phyloP scores from a whole-genome alignment of 352 stramenopile species.

The Pythium phragmiticola region DNA sequence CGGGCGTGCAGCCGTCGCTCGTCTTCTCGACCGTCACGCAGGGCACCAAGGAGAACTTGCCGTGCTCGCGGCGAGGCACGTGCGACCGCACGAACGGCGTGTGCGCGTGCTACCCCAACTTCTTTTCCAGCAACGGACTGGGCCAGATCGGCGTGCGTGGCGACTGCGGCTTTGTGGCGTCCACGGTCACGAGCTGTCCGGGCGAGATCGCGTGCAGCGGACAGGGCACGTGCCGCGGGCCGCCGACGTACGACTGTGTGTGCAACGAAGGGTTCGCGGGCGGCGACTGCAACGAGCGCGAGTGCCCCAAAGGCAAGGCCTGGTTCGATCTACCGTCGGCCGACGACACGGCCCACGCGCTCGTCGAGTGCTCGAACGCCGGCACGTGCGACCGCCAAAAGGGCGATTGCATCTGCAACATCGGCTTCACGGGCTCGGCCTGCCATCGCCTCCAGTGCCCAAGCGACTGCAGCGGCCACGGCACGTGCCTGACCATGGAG shows the following conservation, averaged over 20 bases:
- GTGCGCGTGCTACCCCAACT: conserved; percentile 86
- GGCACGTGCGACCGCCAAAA: conserved; percentile 65
- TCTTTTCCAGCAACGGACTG: conserved; percentile 80
- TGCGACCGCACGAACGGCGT: conserved; percentile 76
- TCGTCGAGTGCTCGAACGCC: conserved; percentile 74
- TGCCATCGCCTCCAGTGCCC: conserved; percentile 72
- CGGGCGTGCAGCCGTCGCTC: conserved; percentile 40
- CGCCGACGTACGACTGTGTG: conserved; percentile 75
- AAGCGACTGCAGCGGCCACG: conserved; percentile 78
- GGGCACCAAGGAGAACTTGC: conserved; percentile 87
- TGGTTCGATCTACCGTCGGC: conserved; percentile 66
- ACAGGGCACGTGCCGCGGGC: conserved; percentile 64
- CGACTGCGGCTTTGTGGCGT: conserved; percentile 88
- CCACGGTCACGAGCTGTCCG: conserved; percentile 60
- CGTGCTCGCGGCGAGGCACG: conserved; percentile 82
- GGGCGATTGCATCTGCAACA: conserved; percentile 62
- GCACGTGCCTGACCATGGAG: conserved; percentile 81
- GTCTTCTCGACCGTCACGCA: conserved; percentile 55
- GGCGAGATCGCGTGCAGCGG: conserved; percentile 75
- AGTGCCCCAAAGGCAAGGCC: conserved; percentile 61
- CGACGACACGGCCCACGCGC: conserved; percentile 48
- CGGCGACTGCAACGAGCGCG: conserved; percentile 65
- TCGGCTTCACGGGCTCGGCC: conserved; percentile 62
- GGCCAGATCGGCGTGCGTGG: conserved; percentile 81
- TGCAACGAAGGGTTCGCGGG: conserved; percentile 77